Base-by-base conservation (phyloP, 108 stramenopile species). In the Nitzschia palea region DNA sequence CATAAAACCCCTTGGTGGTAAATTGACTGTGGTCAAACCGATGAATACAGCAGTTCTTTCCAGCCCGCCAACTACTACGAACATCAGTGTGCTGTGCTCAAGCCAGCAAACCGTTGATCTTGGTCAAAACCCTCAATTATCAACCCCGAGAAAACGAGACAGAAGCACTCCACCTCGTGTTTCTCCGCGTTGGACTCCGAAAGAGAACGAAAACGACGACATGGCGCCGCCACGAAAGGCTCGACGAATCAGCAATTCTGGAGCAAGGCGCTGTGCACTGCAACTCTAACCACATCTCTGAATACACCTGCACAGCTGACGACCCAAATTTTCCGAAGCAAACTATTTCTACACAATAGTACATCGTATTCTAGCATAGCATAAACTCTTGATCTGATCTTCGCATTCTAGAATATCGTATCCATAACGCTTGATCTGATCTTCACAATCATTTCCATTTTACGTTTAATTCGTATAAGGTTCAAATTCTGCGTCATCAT, bases 401-500 rank as follows among this genome's bases (percentile, higher is more conserved):
- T n/a, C n/a, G n/a, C n/a, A n/a, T n/a, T n/a, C n/a, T n/a, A n/a
- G n/a, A n/a, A n/a, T n/a, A n/a, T n/a, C n/a, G n/a, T n/a, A n/a
- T n/a, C n/a, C n/a, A n/a, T n/a, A n/a, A n/a, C n/a, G n/a, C n/a
- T n/a, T n/a, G n/a, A n/a, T n/a, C n/a, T n/a, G n/a, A n/a, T n/a
- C n/a, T n/a, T n/a, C n/a, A n/a, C n/a, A n/a, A n/a, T n/a, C n/a
- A n/a, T n/a, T n/a, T n/a, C n/a, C n/a, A n/a, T n/a, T n/a, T n/a
- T n/a, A n/a, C n/a, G n/a, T 18, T 48, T 48, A 63, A 17, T 33
- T 32, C 40, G n/a, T 23, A 23, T 53, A 70, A 14, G 53, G 74
- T 27, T 68, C 62, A 34, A 76, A 76, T 15, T 76, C 74, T 4
- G 33, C 74, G 63, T 76, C 74, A 26, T 76, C 74, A 34, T 76